Evolutionary conservation across 2,329 filamentous ascomycete species (phyloP), one percentile per base, ranked within the genome.

Genomic region (Scedosporium aurantiacum): DNA sequence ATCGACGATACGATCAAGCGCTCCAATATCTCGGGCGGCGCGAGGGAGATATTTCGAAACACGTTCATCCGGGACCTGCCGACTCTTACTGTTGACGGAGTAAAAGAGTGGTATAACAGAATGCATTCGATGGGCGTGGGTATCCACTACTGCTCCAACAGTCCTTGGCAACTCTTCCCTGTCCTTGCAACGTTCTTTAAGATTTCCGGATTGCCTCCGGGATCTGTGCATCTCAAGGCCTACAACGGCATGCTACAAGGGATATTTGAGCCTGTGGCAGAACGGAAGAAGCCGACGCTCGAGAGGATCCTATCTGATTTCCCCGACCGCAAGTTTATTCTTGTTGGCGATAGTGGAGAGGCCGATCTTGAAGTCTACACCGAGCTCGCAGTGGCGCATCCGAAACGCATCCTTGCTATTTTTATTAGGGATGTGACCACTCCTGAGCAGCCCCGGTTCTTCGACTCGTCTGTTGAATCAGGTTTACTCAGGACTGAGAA

Each of bases 61-160:
- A 94, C 91, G 0, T 99, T 99, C 70, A 87, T 97, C 60, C 87
- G 92, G 8, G 91, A 97, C 54, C 78, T 97, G 1, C 79, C 76
- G 2, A 91, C 93, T 63, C 79, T 97, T 55, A 91, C 86, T 0
- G 85, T 99, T 23, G 87, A 91, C 16, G 94, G 94, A 2, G 92
- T 97, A 21, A 83, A 80, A 62, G 90, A 95, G 64, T 97, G 94
- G 93, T 99, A 97, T 70, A 84, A 79, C 41, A 79, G 79, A 21
- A 80, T 99, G 74, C 82, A 88, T 45, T 79, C 85, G 21, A 84
- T 93, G 76, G 91, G 92, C 18, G 93, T 97, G 25, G 84, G 86
- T 67, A 82, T 99, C 60, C 95, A 99, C 71, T 99, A 99, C 72
- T 95, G 96, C 65, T 99, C 94, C n/a, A 99, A 99, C 73, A 96